Percentiles rank a stretch among this genome's conserved stretches.
Evolutionary conservation across 768 basidiomycete species (phyloP).

Genomic region (Pleurotus citrinopileatus): DNA sequence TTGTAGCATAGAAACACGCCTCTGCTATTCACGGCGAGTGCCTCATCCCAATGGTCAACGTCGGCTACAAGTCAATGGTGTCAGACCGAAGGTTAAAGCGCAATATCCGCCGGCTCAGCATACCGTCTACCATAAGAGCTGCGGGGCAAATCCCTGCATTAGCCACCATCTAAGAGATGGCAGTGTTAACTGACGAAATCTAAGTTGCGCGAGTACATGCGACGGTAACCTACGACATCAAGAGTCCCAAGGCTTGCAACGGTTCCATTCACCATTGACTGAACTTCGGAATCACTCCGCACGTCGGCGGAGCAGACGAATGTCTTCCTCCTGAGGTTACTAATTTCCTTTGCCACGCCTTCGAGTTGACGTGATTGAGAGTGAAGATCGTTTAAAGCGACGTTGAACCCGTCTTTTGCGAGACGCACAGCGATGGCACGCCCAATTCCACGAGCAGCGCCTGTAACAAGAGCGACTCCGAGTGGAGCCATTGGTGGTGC

Average conservation of each 20-base stretch:
- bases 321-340: constrained; percentile 17
- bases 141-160: neutral
- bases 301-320: constrained; percentile 23
- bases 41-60: neutral
- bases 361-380: constrained; percentile 15
- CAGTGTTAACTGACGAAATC: neutral
- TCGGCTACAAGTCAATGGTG: neutral
- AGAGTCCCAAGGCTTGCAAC: constrained; percentile 23
- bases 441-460: constrained; percentile 30
- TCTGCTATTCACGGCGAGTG: constrained; percentile 21
- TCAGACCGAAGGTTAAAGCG: neutral
- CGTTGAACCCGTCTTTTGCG: constrained; percentile 28
- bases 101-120: neutral
- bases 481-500: constrained; percentile 10
- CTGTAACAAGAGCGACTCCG: constrained; percentile 28
- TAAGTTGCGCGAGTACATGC: too few relatives aligned
- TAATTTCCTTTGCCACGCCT: constrained; percentile 21
- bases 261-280: constrained; percentile 21
- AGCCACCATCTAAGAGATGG: neutral
- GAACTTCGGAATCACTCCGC: constrained; percentile 24
- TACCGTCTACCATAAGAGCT: neutral
- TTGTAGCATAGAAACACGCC: constrained; percentile 35
- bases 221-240: constrained; percentile 21
- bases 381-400: constrained; percentile 27
- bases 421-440: constrained; percentile 26